Conservation (phyloP, 2,329 filamentous ascomycete genomes). For the Diplodia intermedia region DNA sequence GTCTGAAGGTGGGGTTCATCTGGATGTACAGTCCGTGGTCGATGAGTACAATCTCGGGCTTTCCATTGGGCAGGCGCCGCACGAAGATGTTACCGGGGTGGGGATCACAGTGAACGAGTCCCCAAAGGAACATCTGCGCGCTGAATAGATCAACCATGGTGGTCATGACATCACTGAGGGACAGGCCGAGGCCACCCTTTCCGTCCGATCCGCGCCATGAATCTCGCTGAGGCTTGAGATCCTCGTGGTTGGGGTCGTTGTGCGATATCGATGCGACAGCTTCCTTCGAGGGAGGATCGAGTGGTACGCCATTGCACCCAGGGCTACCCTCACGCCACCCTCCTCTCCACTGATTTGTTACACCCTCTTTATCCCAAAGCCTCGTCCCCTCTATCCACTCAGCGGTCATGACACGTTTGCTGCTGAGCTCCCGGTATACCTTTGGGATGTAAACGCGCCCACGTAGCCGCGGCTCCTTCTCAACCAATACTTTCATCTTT, state of each 20-base stretch:
- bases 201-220: slow-evolving; percentile 76
- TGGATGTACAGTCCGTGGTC: slow-evolving; percentile 97
- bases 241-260: slow-evolving; percentile 62
- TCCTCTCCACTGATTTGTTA: slow-evolving; percentile 79
- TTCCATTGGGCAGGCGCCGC: slow-evolving; percentile 80
- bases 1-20: slow-evolving; percentile 82
- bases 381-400: slow-evolving; percentile 98
- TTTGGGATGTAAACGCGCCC: slow-evolving; percentile 87
- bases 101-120: slow-evolving; percentile 92
- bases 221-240: slow-evolving; percentile 79
- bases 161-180: slow-evolving; percentile 86
- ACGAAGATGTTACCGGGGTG: slow-evolving; percentile 98
- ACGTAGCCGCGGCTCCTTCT: slow-evolving; percentile 75
- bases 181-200: slow-evolving; percentile 82
- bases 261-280: slow-evolving; percentile 40
- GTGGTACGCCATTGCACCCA: slow-evolving; percentile 71
- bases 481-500: slow-evolving; percentile 79
- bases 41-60: slow-evolving; percentile 89
- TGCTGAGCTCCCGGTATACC: slow-evolving; percentile 82
- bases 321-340: slow-evolving; percentile 78
- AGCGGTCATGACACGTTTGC: slow-evolving; percentile 84
- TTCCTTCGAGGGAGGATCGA: slow-evolving; percentile 35
- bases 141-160: slow-evolving; percentile 96
- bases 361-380: slow-evolving; percentile 87
- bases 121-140: slow-evolving; percentile 98